A percentile compares a stretch with the other conserved stretches of the same genome.
Evolutionary conservation across 176 grass and related monocot genomes (phyloP).

Genomic region (Oryza meyeriana): DNA sequence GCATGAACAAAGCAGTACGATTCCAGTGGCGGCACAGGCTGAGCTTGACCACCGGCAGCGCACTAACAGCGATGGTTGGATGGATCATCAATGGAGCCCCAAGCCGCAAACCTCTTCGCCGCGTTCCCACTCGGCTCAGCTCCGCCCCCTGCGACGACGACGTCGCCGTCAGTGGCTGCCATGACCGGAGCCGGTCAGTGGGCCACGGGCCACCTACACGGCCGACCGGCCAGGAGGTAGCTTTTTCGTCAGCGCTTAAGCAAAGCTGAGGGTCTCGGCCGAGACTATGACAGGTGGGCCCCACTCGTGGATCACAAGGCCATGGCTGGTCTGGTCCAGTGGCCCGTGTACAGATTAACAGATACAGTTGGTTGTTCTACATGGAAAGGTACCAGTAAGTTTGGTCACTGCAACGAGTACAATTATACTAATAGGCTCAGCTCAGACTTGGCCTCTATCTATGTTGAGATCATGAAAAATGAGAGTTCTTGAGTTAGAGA

Average conservation of each 20-base stretch:
- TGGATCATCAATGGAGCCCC: not conserved
- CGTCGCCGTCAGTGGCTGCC: not conserved
- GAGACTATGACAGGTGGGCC: not conserved
- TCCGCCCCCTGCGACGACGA: not conserved
- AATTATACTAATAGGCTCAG: not conserved
- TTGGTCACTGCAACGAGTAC: not conserved
- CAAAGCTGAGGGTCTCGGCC: not conserved
- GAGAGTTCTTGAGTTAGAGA: not conserved
- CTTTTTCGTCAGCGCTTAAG: not conserved
- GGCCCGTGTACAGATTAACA: not conserved
- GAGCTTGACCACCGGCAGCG: conserved; percentile 7
- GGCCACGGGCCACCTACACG: not conserved
- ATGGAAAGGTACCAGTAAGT: not conserved
- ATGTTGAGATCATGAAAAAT: too few relatives aligned
- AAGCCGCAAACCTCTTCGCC: not conserved
- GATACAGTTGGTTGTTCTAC: not conserved
- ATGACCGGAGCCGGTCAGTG: not conserved
- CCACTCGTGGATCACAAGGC: not conserved
- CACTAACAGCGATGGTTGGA: not conserved
- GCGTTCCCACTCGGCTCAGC: conserved; percentile 10
- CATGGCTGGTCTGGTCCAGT: not conserved
- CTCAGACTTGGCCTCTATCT: not conserved
- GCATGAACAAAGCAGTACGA: not conserved
- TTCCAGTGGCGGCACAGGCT: not conserved
- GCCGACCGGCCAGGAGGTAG: not conserved